phyloP scores from a whole-genome alignment of 495 filamentous ascomycete genomes.

The Xylaria palmicola region DNA sequence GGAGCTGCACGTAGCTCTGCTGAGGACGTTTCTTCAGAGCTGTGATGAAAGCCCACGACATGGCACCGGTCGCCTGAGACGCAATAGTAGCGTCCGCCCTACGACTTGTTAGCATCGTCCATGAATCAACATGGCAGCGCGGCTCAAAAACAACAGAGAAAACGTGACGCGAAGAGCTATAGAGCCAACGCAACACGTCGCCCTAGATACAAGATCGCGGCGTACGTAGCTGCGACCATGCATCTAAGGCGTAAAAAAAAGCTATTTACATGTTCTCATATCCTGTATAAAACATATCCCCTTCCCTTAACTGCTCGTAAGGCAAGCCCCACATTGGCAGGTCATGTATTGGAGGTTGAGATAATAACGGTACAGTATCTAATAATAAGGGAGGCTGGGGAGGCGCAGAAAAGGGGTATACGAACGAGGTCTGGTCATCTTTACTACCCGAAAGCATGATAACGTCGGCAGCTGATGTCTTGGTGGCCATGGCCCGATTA shows the following conservation, averaged over 20 bases:
- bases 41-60: constrained; percentile 96
- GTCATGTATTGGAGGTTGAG: constrained; percentile 7
- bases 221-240: constrained; percentile 33
- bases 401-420: constrained; percentile 43
- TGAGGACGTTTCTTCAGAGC: constrained; percentile 96
- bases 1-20: constrained; percentile 93
- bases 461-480: constrained; percentile 93
- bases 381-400: constrained; percentile 19
- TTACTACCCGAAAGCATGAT: constrained; percentile 98
- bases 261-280: constrained; percentile 20
- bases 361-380: constrained; percentile 11
- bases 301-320: background rate
- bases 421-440: constrained; percentile 90
- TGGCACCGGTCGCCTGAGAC: constrained; percentile 91
- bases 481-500: constrained; percentile 77
- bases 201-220: constrained; percentile 49
- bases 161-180: background rate
- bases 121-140: background rate
- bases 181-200: constrained; percentile 55
- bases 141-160: background rate
- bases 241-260: constrained; percentile 39
- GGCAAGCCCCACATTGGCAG: background rate
- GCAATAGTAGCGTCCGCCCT: constrained; percentile 65
- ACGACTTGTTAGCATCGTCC: constrained; percentile 28
- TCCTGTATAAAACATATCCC: background rate